These are phyloP conservation scores for Cercophora scortea DNA, from an alignment of 495 filamentous ascomycete species.

Conservation along the genomic window DNA sequence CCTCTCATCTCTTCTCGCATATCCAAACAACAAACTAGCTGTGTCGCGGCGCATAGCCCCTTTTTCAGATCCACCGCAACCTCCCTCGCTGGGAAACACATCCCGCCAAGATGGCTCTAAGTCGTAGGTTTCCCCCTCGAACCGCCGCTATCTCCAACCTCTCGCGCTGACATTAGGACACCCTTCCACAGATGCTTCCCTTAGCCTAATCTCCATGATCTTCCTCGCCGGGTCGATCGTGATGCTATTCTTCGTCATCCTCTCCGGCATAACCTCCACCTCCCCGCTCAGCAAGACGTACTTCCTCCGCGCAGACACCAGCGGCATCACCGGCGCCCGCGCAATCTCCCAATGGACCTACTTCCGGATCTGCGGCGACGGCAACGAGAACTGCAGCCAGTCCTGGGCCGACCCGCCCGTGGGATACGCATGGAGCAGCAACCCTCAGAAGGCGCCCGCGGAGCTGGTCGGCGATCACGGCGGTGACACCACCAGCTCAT, in stretches of 20 bases:
- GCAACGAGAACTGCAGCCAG: constrained; percentile 39
- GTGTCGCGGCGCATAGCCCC: too few species aligned
- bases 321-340: constrained; percentile 57
- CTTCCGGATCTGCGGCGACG: constrained; percentile 58
- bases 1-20: too few species aligned
- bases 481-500: constrained; percentile 37
- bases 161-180: background rate
- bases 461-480: constrained; percentile 36
- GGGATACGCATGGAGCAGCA: constrained; percentile 41
- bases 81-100: background rate
- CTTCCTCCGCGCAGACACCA: constrained; percentile 72
- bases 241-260: constrained; percentile 71
- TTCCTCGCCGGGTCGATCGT: constrained; percentile 67
- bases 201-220: constrained; percentile 54
- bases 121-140: constrained; percentile 6
- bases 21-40: too few species aligned
- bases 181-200: constrained; percentile 17
- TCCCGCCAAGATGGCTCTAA: constrained; percentile 10
- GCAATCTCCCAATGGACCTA: constrained; percentile 75
- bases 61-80: too few species aligned
- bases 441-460: constrained; percentile 29
- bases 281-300: constrained; percentile 66
- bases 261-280: constrained; percentile 54
- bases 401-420: constrained; percentile 37
- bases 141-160: background rate